Evolutionary conservation across 2,329 filamentous ascomycete genomes (phyloP).

Genomic region (Boeremia exigua): DNA sequence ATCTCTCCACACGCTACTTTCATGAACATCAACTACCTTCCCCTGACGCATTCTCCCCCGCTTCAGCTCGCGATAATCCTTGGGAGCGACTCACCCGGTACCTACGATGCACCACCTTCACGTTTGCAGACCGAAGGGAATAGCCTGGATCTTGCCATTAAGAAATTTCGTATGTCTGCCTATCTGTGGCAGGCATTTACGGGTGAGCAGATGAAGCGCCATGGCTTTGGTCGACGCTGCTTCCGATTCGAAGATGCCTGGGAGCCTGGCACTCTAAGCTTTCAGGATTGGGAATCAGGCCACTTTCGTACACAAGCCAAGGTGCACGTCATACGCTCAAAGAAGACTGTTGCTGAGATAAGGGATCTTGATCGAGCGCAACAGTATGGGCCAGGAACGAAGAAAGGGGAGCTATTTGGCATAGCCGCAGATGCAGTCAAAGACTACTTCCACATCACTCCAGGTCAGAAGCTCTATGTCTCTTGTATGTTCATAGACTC

Average conservation of each 20-base stretch:
- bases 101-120: constrained; percentile 81
- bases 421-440: constrained; percentile 81
- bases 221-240: constrained; percentile 81
- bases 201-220: constrained; percentile 92
- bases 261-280: constrained; percentile 81
- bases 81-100: constrained; percentile 84
- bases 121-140: constrained; percentile 82
- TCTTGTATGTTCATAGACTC: constrained; percentile 86
- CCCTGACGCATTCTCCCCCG: constrained; percentile 77
- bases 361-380: constrained; percentile 79
- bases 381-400: constrained; percentile 72
- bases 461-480: constrained; percentile 86
- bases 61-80: constrained; percentile 88
- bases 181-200: constrained; percentile 98
- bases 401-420: constrained; percentile 74
- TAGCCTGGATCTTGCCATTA: constrained; percentile 76
- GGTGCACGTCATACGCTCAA: constrained; percentile 81
- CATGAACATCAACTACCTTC: constrained; percentile 85
- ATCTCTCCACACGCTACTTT: constrained; percentile 78
- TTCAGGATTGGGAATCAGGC: constrained; percentile 72
- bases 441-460: constrained; percentile 74
- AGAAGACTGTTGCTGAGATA: constrained; percentile 85
- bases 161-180: constrained; percentile 92
- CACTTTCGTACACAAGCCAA: constrained; percentile 90
- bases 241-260: constrained; percentile 97